Evolutionary conservation across 257 asterid species (phyloP).

Genomic region (Solanum chaucha): DNA sequence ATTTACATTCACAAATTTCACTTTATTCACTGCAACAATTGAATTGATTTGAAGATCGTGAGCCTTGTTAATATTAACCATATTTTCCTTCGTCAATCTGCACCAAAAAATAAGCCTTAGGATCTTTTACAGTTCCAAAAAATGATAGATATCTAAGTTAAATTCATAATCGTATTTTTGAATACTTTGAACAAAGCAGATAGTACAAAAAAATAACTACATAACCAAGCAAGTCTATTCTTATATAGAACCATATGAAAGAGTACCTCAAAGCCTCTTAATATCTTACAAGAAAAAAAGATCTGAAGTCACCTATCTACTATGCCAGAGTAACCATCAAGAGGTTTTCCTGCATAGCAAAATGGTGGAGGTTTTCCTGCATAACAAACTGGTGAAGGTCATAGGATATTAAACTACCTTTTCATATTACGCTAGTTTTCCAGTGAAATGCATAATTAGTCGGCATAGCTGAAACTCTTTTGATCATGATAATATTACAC

Average conservation of each 20-base stretch:
- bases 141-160: background rate
- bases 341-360: too few relatives aligned
- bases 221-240: background rate
- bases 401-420: too few relatives aligned
- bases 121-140: background rate
- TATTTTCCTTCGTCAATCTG: constrained; percentile 10
- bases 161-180: background rate
- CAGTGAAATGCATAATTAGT: too few relatives aligned
- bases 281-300: background rate
- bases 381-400: too few relatives aligned
- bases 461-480: too few relatives aligned
- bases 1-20: background rate
- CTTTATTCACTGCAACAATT: constrained; percentile 1
- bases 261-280: background rate
- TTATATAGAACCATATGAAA: background rate
- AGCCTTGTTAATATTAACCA: background rate
- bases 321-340: too few relatives aligned
- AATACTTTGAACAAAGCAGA: background rate
- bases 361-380: too few relatives aligned
- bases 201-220: background rate
- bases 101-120: background rate
- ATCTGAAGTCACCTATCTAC: background rate
- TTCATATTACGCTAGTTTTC: too few relatives aligned
- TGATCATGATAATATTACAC: too few relatives aligned
- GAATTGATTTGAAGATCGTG: background rate